Base-by-base conservation (phyloP, 2,329 filamentous ascomycete species). In the Verruconis gallopava region DNA sequence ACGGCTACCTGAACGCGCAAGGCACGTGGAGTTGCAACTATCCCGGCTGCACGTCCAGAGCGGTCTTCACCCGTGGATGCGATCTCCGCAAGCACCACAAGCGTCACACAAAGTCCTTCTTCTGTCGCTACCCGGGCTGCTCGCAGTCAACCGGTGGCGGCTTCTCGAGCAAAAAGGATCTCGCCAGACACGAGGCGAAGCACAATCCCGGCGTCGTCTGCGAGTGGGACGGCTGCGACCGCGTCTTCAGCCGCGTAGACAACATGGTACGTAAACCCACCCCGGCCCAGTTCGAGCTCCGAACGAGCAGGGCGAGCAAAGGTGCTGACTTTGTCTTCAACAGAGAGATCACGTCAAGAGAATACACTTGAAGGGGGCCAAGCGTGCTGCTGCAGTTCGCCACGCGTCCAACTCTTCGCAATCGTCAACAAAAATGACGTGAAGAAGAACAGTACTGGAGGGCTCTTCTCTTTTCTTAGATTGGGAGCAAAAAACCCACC, bases 31-130 rank as follows among this genome's bases (percentile, higher is more conserved):
- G 68, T 37, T 78, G 74, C 53, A 68, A 67, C 3, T 72, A 72
- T 50, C 72, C 70, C 1, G 70, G 68, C 12, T 78, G 74, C 55
- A 67, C 70, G n/a, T 77, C 73, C 34, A 66, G 66, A 46, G 69
- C 72, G 2, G 58, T 67, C 1, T 78, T 77, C 54, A 69, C 67
- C 5, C 64, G 74, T 35, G 72, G 72, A 21, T 78, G 74, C 51
- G 74, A 78, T 53, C 59, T 78, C 14, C 64, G 74, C 20, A 78
- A 78, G 51, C 74, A 78, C 52, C 75, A 71, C 60, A 75, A 76
- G 52, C 63, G 74, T 12, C 74, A 78, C 54, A 72, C 67, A 20
- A 77, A 77, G 49, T 66, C 72, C 13, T 68, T 77, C 41, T 77
- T 75, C 54, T 78, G 74, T 54, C 69, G 72, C 3, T 41, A 74